phyloP scores from a whole-genome alignment of 2,329 filamentous ascomycete species.

The Fusarium napiforme region DNA sequence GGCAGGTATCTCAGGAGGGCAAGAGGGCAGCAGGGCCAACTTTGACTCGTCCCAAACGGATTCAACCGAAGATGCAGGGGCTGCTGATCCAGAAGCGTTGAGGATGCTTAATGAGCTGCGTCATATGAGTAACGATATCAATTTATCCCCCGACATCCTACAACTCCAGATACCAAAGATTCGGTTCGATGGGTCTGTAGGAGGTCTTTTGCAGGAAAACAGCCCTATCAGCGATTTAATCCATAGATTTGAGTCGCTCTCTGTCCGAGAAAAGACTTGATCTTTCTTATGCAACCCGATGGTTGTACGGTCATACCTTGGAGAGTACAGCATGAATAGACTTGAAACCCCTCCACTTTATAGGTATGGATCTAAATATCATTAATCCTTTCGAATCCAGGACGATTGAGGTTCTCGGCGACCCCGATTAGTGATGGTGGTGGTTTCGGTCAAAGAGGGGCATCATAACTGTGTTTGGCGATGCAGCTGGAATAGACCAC shows the following conservation, averaged over 20 bases:
- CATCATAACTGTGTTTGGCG: no score
- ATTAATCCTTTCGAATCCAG: no score
- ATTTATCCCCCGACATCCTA: rapidly evolving
- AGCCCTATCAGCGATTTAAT: background rate
- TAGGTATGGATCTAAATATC: no score
- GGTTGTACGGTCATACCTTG: background rate
- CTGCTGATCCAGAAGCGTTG: background rate
- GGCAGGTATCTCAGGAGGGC: background rate
- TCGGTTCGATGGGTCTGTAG: background rate
- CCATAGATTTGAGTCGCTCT: background rate
- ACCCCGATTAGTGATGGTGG: no score
- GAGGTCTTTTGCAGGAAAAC: rapidly evolving
- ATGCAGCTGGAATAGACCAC: no score
- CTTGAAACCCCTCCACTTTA: no score
- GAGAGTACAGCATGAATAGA: background rate
- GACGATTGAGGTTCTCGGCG: no score
- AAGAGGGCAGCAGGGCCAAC: background rate
- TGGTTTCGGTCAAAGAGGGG: no score
- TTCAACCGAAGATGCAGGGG: rapidly evolving
- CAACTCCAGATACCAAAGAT: background rate
- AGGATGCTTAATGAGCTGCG: background rate
- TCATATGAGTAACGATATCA: background rate
- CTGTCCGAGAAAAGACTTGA: background rate
- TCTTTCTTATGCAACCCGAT: rapidly evolving
- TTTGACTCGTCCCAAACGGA: background rate